Conservation (phyloP, 2,329 filamentous ascomycete genomes). For the Drechslera avenae region DNA sequence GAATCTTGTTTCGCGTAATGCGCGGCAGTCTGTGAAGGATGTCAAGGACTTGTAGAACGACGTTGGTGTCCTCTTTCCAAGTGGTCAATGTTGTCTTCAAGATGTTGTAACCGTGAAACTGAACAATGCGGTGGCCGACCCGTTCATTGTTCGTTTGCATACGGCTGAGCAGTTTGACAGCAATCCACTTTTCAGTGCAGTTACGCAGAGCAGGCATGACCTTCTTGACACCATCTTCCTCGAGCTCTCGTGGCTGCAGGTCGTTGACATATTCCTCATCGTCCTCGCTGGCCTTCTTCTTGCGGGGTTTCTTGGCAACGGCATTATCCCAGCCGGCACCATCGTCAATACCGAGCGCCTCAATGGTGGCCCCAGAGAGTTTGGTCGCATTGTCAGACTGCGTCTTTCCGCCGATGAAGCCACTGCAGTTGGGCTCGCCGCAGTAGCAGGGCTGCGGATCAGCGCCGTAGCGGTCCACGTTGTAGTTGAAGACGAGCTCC, state of each 20-base stretch:
- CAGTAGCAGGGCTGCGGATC: slow-evolving; percentile 98
- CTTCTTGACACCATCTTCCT: slow-evolving; percentile 84
- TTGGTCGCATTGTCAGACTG: slow-evolving; percentile 96
- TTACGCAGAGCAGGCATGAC: slow-evolving; percentile 97
- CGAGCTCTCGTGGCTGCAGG: slow-evolving; percentile 76
- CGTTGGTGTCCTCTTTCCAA: slow-evolving; percentile 87
- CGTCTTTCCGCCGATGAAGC: slow-evolving; percentile 96
- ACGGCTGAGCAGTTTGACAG: slow-evolving; percentile 87
- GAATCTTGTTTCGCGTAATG: slow-evolving; percentile 94
- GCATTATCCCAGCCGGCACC: slow-evolving; percentile 89
- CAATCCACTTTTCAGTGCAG: slow-evolving; percentile 99
- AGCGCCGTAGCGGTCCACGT: slow-evolving; percentile 95
- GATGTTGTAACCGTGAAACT: slow-evolving; percentile 97
- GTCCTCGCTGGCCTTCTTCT: slow-evolving; percentile 89
- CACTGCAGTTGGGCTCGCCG: slow-evolving; percentile 89
- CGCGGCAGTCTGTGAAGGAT: slow-evolving; percentile 88
- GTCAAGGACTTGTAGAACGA: slow-evolving; percentile 85
- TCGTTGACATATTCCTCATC: slow-evolving; percentile 96
- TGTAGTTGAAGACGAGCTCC: slow-evolving; percentile 99
- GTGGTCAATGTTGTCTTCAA: slow-evolving; percentile 83
- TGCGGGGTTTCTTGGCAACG: slow-evolving; percentile 86
- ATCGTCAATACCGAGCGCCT: slow-evolving; percentile 94
- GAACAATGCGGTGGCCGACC: slow-evolving; percentile 85
- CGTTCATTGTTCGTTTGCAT: slow-evolving; percentile 87
- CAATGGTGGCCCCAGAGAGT: slow-evolving; percentile 83